Evolutionary conservation across 2,329 filamentous ascomycete species (phyloP).

Genomic region (Cladophialophora bantiana): DNA sequence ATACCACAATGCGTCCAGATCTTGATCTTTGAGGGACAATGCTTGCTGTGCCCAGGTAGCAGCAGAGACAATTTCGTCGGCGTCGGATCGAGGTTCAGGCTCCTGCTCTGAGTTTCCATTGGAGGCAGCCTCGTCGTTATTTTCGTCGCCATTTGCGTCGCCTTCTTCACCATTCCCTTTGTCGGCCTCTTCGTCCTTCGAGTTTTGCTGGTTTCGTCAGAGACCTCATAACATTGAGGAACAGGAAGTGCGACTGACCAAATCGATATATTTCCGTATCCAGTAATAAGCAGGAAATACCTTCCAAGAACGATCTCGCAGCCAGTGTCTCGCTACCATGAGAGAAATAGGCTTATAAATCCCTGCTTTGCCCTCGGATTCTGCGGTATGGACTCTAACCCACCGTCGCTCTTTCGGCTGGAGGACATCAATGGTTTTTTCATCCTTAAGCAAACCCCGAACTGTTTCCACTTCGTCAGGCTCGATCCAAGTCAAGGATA

Average conservation of each 20-base stretch:
- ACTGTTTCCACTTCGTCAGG: not conserved
- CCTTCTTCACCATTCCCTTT: not conserved
- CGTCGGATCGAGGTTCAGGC: not conserved
- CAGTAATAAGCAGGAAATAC: not conserved
- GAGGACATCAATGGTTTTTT: not conserved
- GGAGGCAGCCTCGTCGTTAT: not conserved
- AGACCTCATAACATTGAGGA: not conserved
- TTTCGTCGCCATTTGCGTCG: not conserved
- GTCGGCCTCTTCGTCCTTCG: not conserved
- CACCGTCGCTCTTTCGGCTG: not conserved
- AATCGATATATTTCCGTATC: not conserved
- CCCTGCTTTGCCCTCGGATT: not conserved
- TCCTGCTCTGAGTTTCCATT: not conserved
- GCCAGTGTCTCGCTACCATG: constrained; percentile 9
- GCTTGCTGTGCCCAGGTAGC: not conserved
- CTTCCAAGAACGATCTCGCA: constrained; percentile 8
- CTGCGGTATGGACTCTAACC: not conserved
- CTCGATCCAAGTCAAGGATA: not conserved
- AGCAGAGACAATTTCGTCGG: not conserved
- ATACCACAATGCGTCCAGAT: constrained; percentile 10
- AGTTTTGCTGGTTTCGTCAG: not conserved
- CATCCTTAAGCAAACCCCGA: not conserved
- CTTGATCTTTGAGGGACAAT: not conserved
- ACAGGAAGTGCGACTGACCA: not conserved
- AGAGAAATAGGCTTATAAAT: constrained; percentile 9